phyloP scores from a whole-genome alignment of 805 yeast species.

The Candida chauliodis region DNA sequence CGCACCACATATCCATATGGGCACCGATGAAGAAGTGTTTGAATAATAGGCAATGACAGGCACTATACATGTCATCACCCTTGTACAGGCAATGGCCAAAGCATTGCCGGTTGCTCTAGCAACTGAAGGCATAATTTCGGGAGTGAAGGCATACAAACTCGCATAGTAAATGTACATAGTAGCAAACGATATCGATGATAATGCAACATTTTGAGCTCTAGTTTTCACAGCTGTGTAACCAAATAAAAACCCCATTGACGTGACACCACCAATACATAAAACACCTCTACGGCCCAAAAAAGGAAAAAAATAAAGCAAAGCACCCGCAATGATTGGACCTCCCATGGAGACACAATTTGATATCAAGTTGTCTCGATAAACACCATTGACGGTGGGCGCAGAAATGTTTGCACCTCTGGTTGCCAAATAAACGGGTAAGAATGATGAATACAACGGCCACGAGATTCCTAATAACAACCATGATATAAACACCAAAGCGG shows the following conservation, averaged over 20 bases:
- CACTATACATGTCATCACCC: conserved; percentile 28
- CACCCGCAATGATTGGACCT: conserved; percentile 54
- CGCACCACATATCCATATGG: conserved; percentile 36
- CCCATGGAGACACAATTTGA: conserved; percentile 45
- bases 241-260: conserved; percentile 54
- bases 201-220: conserved; percentile 43
- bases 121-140: conserved; percentile 33
- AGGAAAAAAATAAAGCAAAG: conserved; percentile 22
- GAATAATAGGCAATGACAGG: conserved; percentile 34
- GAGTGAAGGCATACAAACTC: conserved; percentile 31
- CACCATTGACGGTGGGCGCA: conserved; percentile 33
- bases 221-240: conserved; percentile 61
- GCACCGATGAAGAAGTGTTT: conserved; percentile 24
- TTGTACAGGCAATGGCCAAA: conserved; percentile 26
- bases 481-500: conserved; percentile 36
- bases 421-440: conserved; percentile 50
- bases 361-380: conserved; percentile 48
- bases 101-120: conserved; percentile 37
- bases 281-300: conserved; percentile 54
- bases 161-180: conserved; percentile 35
- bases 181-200: conserved; percentile 42
- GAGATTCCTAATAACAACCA: conserved; percentile 58
- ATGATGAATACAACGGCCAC: conserved; percentile 51
- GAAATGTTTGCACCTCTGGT: conserved; percentile 47
- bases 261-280: conserved; percentile 49